A percentile compares a stretch with the other conserved stretches of the same genome.
Conservation (phyloP, 768 basidiomycete genomes). For the Leccinum sublutescens region DNA sequence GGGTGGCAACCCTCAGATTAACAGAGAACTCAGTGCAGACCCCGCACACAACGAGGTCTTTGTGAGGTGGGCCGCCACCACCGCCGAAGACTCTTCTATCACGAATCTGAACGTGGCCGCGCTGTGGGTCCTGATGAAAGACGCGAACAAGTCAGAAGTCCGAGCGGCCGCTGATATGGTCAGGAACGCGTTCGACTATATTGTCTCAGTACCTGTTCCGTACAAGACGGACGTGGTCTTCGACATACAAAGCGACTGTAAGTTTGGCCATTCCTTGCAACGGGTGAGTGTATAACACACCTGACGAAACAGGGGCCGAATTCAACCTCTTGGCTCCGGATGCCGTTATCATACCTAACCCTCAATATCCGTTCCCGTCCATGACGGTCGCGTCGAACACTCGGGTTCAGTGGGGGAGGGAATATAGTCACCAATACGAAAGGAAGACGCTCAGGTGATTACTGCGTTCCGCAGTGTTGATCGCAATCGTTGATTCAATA, state of each 20-base stretch:
- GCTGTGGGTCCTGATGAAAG: slow-evolving; percentile 8
- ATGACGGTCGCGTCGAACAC: slow-evolving; percentile 6
- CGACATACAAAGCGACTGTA: slow-evolving; percentile 12
- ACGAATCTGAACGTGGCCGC: slow-evolving; percentile 1
- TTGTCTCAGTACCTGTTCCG: neutral
- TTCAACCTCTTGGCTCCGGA: slow-evolving; percentile 12
- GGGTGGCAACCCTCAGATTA: slow-evolving; percentile 2
- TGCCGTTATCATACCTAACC: neutral
- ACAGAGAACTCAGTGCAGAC: slow-evolving; percentile 3
- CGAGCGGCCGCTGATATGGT: slow-evolving; percentile 4
- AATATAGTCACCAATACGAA: slow-evolving; percentile 2
- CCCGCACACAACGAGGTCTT: slow-evolving; percentile 3
- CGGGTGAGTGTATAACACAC: neutral
- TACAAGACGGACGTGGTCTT: neutral
- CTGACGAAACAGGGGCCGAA: slow-evolving; percentile 4
- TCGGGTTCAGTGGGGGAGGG: slow-evolving; percentile 13
- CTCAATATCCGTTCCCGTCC: neutral
- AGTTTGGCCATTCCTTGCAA: neutral
- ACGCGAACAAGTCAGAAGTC: neutral
- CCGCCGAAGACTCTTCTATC: neutral
- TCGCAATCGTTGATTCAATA: neutral
- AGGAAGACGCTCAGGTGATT: slow-evolving; percentile 5
- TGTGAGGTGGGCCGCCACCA: slow-evolving; percentile 1
- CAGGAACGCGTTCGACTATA: slow-evolving; percentile 5
- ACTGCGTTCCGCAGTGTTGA: neutral